phyloP scores from a whole-genome alignment of 768 basidiomycete species.

The Boletus patriciae region DNA sequence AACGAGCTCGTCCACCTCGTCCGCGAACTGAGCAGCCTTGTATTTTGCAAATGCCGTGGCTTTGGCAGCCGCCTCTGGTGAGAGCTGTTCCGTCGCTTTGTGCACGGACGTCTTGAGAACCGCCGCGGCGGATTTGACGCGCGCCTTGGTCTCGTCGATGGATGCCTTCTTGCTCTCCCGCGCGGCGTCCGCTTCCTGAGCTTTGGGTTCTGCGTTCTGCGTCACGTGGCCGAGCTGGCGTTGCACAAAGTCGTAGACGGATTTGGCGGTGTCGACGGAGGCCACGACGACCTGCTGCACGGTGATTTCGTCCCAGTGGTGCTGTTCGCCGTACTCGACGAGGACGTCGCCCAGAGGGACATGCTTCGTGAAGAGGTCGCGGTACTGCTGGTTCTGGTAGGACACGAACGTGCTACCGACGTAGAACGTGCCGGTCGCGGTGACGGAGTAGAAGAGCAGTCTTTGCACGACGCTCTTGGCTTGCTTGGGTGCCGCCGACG shows the following conservation, averaged over 20 bases:
- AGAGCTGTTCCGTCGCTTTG: constrained; percentile 34
- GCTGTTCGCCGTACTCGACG: constrained; percentile 77
- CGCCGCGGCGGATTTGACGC: constrained; percentile 41
- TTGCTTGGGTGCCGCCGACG: constrained; percentile 43
- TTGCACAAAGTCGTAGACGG: constrained; percentile 51
- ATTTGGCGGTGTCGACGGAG: constrained; percentile 47
- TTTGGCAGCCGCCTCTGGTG: constrained; percentile 33
- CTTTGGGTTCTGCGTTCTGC: constrained; percentile 28
- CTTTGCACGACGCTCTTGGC: constrained; percentile 55
- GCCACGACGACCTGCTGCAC: constrained; percentile 55
- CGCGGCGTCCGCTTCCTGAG: constrained; percentile 35
- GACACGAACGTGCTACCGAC: constrained; percentile 76
- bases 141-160: constrained; percentile 45
- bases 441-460: constrained; percentile 66
- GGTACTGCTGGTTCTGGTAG: constrained; percentile 75
- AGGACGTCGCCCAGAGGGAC: constrained; percentile 77
- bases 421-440: constrained; percentile 76
- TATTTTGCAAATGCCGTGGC: constrained; percentile 45
- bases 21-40: constrained; percentile 51
- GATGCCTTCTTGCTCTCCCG: constrained; percentile 39
- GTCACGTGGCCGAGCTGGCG: constrained; percentile 45
- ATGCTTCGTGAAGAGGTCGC: constrained; percentile 79
- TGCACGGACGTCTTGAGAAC: constrained; percentile 51
- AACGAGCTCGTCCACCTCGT: constrained; percentile 67
- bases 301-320: constrained; percentile 78